Evolutionary conservation across 176 grass and related monocot species (phyloP), one percentile per base, ranked within the genome.

Genomic region (Neostapfia colusana): DNA sequence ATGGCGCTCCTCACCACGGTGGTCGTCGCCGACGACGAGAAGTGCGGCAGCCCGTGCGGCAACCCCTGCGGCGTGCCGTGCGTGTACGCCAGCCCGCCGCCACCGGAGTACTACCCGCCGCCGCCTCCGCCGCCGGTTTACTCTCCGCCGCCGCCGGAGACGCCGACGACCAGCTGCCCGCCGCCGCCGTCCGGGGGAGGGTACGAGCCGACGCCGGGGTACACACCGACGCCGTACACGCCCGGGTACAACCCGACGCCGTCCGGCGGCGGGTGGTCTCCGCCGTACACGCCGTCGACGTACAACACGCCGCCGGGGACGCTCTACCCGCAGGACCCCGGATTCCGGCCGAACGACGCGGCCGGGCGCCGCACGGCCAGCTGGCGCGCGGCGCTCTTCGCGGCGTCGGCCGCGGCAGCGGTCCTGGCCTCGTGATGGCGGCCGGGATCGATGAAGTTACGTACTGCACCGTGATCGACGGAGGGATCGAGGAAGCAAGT

Each of bases 241-340:
- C 65, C 72, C 0, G 24, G 25, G 5, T 88, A 84, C 71, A 84
- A 62, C 27, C 81, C 86, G 5, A 59, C 76, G 55, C 81, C 86
- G 31, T 76, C 38, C 38, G 8, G 0, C 76, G n/a, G n/a, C 27
- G 53, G 79, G 24, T 88, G 88, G 85, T 88, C 13, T 75, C 75
- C 88, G 75, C 86, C 83, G 11, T 69, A 87, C 66, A n/a, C 76
- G 70, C 86, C 90, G 49, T 75, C 80, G n/a, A n/a, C n/a, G 1
- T 94, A 87, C 85, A 63, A 77, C 21, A 35, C 76, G 3, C 83
- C 89, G 8, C 92, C 92, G 0, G 92, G 80, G 3, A 65, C 42
- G 46, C 79, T 95, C 21, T 95, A 95, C 77, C 89, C 89, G 31
- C 83, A 84, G 79, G 84, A 89, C 72, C 89, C 86, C 0, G 83